Evolutionary conservation across 2,329 filamentous ascomycete genomes (phyloP).

Genomic region (Alternaria alternata): DNA sequence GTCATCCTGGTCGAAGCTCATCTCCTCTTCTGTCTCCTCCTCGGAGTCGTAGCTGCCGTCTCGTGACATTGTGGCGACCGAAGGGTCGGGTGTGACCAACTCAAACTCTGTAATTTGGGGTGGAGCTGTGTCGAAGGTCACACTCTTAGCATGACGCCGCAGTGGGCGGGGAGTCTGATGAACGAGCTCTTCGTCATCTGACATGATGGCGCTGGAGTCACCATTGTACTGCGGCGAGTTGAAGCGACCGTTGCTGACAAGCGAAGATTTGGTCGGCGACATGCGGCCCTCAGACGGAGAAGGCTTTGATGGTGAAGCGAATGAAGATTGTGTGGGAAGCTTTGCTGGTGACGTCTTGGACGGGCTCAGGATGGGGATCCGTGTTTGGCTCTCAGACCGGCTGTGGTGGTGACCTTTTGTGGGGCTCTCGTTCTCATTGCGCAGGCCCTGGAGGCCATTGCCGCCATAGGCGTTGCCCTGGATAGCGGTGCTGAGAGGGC

Average conservation of each 20-base stretch:
- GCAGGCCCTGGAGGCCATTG: slow-evolving; percentile 60
- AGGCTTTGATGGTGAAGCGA: slow-evolving; percentile 33
- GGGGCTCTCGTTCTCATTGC: slow-evolving; percentile 38
- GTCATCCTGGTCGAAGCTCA: slow-evolving; percentile 75
- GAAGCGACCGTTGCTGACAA: slow-evolving; percentile 71
- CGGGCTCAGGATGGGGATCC: slow-evolving; percentile 66
- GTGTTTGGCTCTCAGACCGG: slow-evolving; percentile 66
- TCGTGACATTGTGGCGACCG: slow-evolving; percentile 85
- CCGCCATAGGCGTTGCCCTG: slow-evolving; percentile 76
- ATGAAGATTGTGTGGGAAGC: slow-evolving; percentile 64
- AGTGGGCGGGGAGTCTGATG: slow-evolving; percentile 70
- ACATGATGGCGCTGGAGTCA: slow-evolving; percentile 45
- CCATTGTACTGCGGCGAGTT: slow-evolving; percentile 54
- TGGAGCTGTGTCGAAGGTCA: slow-evolving; percentile 93
- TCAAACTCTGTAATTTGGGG: slow-evolving; percentile 98
- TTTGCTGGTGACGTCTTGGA: slow-evolving; percentile 63
- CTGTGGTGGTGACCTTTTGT: slow-evolving; percentile 50
- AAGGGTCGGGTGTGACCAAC: slow-evolving; percentile 96
- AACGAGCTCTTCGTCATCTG: slow-evolving; percentile 63
- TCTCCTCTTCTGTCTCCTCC: slow-evolving; percentile 74
- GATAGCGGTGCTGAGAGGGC: slow-evolving; percentile 65
- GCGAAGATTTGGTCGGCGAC: slow-evolving; percentile 89
- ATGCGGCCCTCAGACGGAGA: slow-evolving; percentile 55
- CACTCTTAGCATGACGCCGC: slow-evolving; percentile 91
- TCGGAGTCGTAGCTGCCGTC: slow-evolving; percentile 90